phyloP scores from a whole-genome alignment of 371 early-diverging fungal genomes.

The Thermomucor indicae-seudaticae region DNA sequence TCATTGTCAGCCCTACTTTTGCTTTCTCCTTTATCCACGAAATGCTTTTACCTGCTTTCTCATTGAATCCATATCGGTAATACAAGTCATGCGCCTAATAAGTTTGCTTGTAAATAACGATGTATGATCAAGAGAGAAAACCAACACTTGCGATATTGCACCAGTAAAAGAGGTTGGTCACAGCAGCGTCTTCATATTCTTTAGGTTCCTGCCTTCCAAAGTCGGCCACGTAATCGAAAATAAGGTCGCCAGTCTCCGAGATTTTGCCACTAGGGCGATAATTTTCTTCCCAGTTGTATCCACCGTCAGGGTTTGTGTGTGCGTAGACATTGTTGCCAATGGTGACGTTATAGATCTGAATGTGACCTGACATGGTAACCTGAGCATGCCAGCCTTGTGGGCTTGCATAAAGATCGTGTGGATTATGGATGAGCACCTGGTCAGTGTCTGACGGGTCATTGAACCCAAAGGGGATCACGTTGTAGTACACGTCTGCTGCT shows the following conservation, averaged over 20 bases:
- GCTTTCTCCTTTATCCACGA: not conserved
- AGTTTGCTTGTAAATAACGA: not conserved
- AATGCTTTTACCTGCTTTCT: slow-evolving; percentile 67
- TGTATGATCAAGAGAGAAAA: not conserved
- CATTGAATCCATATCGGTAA: slow-evolving; percentile 92
- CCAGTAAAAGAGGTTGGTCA: slow-evolving; percentile 94
- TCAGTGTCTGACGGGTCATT: slow-evolving; percentile 79
- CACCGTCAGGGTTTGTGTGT: slow-evolving; percentile 49
- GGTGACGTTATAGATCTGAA: slow-evolving; percentile 66
- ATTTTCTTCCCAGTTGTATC: slow-evolving; percentile 57
- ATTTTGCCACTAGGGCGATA: slow-evolving; percentile 66
- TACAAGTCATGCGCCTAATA: slow-evolving; percentile 73
- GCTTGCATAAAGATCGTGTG: slow-evolving; percentile 67
- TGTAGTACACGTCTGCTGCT: slow-evolving; percentile 53
- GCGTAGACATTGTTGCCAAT: slow-evolving; percentile 52
- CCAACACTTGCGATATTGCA: slow-evolving; percentile 61
- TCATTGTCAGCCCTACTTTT: not conserved
- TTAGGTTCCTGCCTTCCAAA: slow-evolving; percentile 59
- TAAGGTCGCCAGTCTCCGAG: slow-evolving; percentile 43
- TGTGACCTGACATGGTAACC: slow-evolving; percentile 25
- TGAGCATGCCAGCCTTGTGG: slow-evolving; percentile 80
- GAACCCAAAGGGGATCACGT: slow-evolving; percentile 83
- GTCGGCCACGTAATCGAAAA: slow-evolving; percentile 77
- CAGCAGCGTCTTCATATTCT: slow-evolving; percentile 81
- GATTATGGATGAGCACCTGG: slow-evolving; percentile 65